Base-by-base conservation (phyloP, 345 rosid genomes). In the Turnera subulata region DNA sequence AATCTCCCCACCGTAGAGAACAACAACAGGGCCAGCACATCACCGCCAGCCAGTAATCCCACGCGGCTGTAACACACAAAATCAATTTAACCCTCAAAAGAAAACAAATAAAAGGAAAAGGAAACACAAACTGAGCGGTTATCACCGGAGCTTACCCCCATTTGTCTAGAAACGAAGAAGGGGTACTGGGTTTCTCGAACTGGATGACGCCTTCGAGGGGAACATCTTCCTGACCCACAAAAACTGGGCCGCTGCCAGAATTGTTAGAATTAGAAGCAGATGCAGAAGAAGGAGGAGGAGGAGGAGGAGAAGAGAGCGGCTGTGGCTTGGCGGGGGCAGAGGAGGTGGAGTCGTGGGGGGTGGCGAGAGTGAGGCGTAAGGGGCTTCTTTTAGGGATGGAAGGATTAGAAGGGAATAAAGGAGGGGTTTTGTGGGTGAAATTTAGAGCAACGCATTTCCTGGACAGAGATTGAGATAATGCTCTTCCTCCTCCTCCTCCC, bases 191-290 rank as follows among this genome's bases (percentile, higher is more conserved):
- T 61, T 83, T 89, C 37, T 89, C 98, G 67, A 89, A 86, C 58
- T 84, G 98, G 59, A 89, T 92, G 20, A 89, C 98, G 19, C 98
- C 98, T 63, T 92, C 96, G 47, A 89, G 64, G 54, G 92, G 87
- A 42, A 88, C 84, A 43, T 74, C 74, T 53, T 86, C 89, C 43
- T 75, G 87, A 59, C 78, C 78, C 46, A 86, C 84, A 11, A 83
- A 71, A 47, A 81, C 82, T 16, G 92, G 74, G 26, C 70, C 80
- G 35, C 76, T 68, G 17, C 32, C 21, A 12, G 37, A 49, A 25
- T 40, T 45, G 37, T 68, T 55, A 5, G 83, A 61, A 44, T 66
- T 47, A 49, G 79, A 59, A 2, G 76, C 21, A 52, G 76, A 21
- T 21, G 73, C 2, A n/a, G 50, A 52, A 23, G 35, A 17, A 20